Evolutionary conservation across 2,329 filamentous ascomycete species (phyloP).

Genomic region (Chaetomiaceae sp.): DNA sequence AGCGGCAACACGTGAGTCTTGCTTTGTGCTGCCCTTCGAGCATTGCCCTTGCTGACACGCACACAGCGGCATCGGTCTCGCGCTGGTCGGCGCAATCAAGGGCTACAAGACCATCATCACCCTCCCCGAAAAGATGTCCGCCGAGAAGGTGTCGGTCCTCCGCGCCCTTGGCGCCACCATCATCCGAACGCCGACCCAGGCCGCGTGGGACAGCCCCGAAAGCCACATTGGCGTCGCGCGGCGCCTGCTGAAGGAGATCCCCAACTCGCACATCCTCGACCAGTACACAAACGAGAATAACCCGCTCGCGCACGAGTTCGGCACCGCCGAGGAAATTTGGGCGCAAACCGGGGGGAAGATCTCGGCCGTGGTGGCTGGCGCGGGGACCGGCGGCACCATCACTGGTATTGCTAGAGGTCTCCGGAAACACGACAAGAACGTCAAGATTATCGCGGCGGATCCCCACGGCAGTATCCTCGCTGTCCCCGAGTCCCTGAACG

Average conservation of each 20-base stretch:
- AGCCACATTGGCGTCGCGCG: slow-evolving; percentile 94
- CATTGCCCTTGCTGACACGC: slow-evolving; percentile 26
- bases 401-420: slow-evolving; percentile 82
- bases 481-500: slow-evolving; percentile 72
- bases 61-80: slow-evolving; percentile 76
- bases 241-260: slow-evolving; percentile 88
- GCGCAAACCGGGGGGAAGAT: slow-evolving; percentile 79
- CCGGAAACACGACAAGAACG: slow-evolving; percentile 75
- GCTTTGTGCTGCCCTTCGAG: slow-evolving; percentile 23
- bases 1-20: slow-evolving; percentile 79
- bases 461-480: slow-evolving; percentile 90
- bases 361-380: slow-evolving; percentile 80
- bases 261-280: slow-evolving; percentile 94
- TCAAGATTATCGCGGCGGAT: slow-evolving; percentile 91
- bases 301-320: slow-evolving; percentile 86
- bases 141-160: slow-evolving; percentile 93
- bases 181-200: slow-evolving; percentile 93
- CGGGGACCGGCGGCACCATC: slow-evolving; percentile 93
- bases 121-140: slow-evolving; percentile 98
- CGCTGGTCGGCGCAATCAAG: slow-evolving; percentile 90
- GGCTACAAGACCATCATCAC: slow-evolving; percentile 99
- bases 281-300: slow-evolving; percentile 93
- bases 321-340: slow-evolving; percentile 97
- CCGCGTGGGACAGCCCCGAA: slow-evolving; percentile 90
- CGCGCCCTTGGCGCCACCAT: slow-evolving; percentile 94